Conservation (phyloP, 805 yeast genomes). For the Ogataea minuta region DNA sequence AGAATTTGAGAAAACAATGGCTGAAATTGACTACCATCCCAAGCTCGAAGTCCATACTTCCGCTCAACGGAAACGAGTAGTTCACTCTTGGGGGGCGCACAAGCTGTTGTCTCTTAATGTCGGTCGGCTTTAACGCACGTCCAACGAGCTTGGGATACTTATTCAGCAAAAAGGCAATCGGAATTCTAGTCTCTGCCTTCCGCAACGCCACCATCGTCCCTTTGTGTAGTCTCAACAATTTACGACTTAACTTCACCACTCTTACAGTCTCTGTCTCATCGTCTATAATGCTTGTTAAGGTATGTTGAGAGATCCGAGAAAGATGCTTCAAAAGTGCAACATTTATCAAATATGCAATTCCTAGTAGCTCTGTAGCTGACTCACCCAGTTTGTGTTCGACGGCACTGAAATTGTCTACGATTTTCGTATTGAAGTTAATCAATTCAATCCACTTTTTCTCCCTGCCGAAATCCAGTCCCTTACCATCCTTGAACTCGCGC, state of each 20-base stretch:
- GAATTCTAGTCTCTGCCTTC: slow-evolving; percentile 20
- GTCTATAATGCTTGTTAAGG: slow-evolving; percentile 4
- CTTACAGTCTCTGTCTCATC: slow-evolving; percentile 2
- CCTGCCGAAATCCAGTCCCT: slow-evolving; percentile 1
- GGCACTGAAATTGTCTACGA: slow-evolving; percentile 24
- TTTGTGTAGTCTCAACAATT: slow-evolving; percentile 16
- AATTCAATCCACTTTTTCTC: slow-evolving; percentile 23
- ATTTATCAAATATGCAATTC: slow-evolving; percentile 14
- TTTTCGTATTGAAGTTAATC: slow-evolving; percentile 17
- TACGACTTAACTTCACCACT: slow-evolving; percentile 10
- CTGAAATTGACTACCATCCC: slow-evolving; percentile 24
- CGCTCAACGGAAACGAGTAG: slow-evolving; percentile 11
- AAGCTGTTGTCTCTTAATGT: slow-evolving; percentile 1
- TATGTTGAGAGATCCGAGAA: slow-evolving; percentile 4
- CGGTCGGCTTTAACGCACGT: slow-evolving; percentile 5
- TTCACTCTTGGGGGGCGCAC: slow-evolving; percentile 9
- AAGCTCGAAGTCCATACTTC: slow-evolving; percentile 8
- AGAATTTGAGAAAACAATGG: slow-evolving; percentile 21
- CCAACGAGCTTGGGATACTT: slow-evolving; percentile 18
- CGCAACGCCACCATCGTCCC: slow-evolving; percentile 12
- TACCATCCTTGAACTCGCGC: slow-evolving; percentile 17
- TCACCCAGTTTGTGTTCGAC: slow-evolving; percentile 5
- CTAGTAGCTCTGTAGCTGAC: slow-evolving; percentile 4
- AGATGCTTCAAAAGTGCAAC: slow-evolving; percentile 10
- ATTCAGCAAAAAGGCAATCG: slow-evolving; percentile 12